phyloP scores from a whole-genome alignment of 2,329 filamentous ascomycete genomes.

The Corinectria fuckeliana region DNA sequence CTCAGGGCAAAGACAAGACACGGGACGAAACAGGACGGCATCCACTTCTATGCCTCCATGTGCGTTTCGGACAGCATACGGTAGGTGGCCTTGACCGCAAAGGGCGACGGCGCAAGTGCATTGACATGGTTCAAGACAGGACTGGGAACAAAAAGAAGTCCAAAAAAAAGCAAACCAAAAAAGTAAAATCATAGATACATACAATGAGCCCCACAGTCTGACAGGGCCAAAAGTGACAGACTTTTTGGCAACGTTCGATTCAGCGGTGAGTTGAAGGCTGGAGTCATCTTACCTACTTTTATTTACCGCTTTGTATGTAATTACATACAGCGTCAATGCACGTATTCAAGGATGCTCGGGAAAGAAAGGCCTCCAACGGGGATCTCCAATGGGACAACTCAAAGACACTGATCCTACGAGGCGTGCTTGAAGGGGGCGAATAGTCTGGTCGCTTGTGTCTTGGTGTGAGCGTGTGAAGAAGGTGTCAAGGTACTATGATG shows the following conservation, averaged over 20 bases:
- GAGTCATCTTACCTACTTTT: too few relatives aligned
- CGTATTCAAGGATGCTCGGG: not conserved
- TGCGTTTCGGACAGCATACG: not conserved
- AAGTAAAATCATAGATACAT: constrained; percentile 4
- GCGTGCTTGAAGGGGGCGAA: too few relatives aligned
- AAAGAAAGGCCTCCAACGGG: too few relatives aligned
- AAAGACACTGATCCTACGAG: too few relatives aligned
- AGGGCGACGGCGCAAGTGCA: not conserved
- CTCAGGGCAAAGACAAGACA: too few relatives aligned
- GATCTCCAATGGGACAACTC: not conserved
- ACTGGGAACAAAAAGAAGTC: constrained; percentile 2
- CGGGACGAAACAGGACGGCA: not conserved
- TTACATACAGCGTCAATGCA: not conserved
- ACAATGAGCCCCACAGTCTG: constrained; percentile 1
- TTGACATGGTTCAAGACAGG: not conserved
- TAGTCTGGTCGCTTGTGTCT: not conserved
- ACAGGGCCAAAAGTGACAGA: not conserved
- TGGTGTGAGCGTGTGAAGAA: too few relatives aligned
- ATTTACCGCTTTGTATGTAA: too few relatives aligned
- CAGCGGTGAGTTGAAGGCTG: not conserved
- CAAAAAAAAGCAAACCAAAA: not conserved
- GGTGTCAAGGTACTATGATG: too few relatives aligned
- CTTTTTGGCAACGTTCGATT: not conserved
- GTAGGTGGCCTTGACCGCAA: not conserved
- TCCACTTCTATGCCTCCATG: not conserved